A percentile compares a stretch with the other conserved stretches of the same genome.
Conservation (phyloP, 495 filamentous ascomycete species). For the Astrothelium macrocarpum region DNA sequence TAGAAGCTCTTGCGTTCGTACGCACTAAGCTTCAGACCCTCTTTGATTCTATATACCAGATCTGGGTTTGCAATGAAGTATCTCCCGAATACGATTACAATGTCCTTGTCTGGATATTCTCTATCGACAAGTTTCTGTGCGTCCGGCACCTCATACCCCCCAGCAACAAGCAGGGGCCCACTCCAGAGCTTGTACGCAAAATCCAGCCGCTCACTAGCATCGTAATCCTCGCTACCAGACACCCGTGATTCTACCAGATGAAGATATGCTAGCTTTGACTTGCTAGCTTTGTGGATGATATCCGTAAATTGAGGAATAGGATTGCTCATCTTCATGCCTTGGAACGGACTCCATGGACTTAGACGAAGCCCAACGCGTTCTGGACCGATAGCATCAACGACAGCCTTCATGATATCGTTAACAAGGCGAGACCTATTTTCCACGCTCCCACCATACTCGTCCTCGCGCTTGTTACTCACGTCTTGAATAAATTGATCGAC, state of each 20-base stretch:
- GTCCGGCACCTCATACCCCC: conserved; percentile 10
- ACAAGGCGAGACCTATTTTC: conserved; percentile 59
- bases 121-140: conserved; percentile 8
- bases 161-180: conserved; percentile 11
- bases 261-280: conserved; percentile 49
- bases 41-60: conserved; percentile 49
- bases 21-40: conserved; percentile 40
- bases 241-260: conserved; percentile 53
- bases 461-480: conserved; percentile 50
- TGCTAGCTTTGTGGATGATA: conserved; percentile 40
- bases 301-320: conserved; percentile 54
- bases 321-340: conserved; percentile 57
- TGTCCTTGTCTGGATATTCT: conserved; percentile 30
- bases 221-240: conserved; percentile 35
- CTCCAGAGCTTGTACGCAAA: conserved; percentile 20
- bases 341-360: conserved; percentile 53
- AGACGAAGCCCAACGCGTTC: conserved; percentile 49
- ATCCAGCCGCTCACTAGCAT: conserved; percentile 15
- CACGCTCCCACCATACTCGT: conserved; percentile 57
- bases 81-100: conserved; percentile 45
- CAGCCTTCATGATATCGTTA: conserved; percentile 52
- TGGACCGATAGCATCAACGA: conserved; percentile 52
- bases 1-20: conserved; percentile 51
- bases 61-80: conserved; percentile 63
- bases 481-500: conserved; percentile 65